These are phyloP conservation scores for Clonostachys sp. DNA, from an alignment of 2,329 filamentous ascomycete genomes.

Conservation along the genomic window DNA sequence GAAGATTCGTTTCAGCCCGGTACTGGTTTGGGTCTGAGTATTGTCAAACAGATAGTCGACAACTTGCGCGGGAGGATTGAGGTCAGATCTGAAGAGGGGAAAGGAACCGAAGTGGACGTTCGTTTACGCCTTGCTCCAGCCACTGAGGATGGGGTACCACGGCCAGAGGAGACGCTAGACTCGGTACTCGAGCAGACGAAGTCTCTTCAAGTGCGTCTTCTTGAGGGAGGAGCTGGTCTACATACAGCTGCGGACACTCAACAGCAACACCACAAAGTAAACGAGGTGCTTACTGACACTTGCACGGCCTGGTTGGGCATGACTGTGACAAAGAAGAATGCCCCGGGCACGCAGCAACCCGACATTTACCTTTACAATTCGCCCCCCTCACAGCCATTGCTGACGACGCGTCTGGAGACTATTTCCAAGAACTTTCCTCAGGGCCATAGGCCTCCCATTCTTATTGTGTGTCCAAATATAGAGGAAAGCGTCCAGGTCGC, in stretches of 20 bases:
- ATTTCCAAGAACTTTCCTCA: neutral
- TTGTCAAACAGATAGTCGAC: constrained; percentile 57
- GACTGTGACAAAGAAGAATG: constrained; percentile 11
- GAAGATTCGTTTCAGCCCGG: constrained; percentile 57
- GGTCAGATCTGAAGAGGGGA: constrained; percentile 44
- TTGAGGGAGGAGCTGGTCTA: constrained; percentile 5
- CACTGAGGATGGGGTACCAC: neutral
- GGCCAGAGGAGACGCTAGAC: constrained; percentile 8
- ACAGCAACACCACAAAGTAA: constrained; percentile 13
- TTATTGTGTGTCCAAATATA: constrained; percentile 19
- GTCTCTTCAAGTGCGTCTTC: constrained; percentile 9
- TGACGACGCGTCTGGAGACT: constrained; percentile 8
- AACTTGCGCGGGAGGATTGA: constrained; percentile 55
- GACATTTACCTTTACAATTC: constrained; percentile 19
- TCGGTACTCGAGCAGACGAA: constrained; percentile 6
- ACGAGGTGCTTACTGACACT: constrained; percentile 18
- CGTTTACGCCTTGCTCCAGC: constrained; percentile 29
- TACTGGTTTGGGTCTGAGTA: constrained; percentile 58
- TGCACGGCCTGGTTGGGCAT: constrained; percentile 26
- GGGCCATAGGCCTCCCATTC: constrained; percentile 11
- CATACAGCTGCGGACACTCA: constrained; percentile 1
- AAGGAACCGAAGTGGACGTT: constrained; percentile 51
- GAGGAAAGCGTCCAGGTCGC: constrained; percentile 18
- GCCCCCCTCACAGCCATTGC: constrained; percentile 9
- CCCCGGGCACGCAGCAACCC: constrained; percentile 2